phyloP scores from a whole-genome alignment of 352 stramenopile genomes.

The Phytophthora cryptogea region DNA sequence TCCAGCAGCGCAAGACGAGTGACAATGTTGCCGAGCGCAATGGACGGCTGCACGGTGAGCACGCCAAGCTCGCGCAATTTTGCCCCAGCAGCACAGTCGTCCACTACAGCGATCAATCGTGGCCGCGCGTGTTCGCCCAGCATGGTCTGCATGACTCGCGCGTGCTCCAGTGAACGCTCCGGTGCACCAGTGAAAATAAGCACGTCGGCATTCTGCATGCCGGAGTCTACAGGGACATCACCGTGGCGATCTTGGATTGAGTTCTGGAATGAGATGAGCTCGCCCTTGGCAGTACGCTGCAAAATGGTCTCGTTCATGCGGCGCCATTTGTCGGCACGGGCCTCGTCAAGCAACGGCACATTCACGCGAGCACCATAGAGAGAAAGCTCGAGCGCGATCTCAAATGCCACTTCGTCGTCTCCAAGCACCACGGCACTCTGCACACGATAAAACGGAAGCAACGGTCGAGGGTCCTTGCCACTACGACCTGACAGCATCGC shows the following conservation, averaged over 20 bases:
- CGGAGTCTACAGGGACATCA: slow-evolving; percentile 25
- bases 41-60: slow-evolving; percentile 66
- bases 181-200: slow-evolving; percentile 64
- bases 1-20: slow-evolving; percentile 62
- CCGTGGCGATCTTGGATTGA: slow-evolving; percentile 43
- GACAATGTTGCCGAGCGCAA: slow-evolving; percentile 66
- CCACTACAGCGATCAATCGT: slow-evolving; percentile 59
- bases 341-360: slow-evolving; percentile 58
- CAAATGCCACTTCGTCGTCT: slow-evolving; percentile 64
- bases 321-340: slow-evolving; percentile 61
- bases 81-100: slow-evolving; percentile 41
- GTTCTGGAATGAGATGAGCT: slow-evolving; percentile 70
- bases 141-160: slow-evolving; percentile 53
- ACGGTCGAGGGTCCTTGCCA: slow-evolving; percentile 42
- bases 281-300: slow-evolving; percentile 52
- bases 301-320: slow-evolving; percentile 69
- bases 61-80: slow-evolving; percentile 59
- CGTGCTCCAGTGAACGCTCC: slow-evolving; percentile 49
- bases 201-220: slow-evolving; percentile 51
- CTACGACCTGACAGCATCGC: slow-evolving; percentile 19
- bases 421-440: slow-evolving; percentile 62
- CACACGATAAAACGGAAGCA: slow-evolving; percentile 52
- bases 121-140: slow-evolving; percentile 42
- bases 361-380: slow-evolving; percentile 65
- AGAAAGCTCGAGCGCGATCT: slow-evolving; percentile 62